Percentiles rank a stretch among this genome's conserved stretches.
Conservation (phyloP, 2,329 filamentous ascomycete species). For the Colletotrichum liaoningense region DNA sequence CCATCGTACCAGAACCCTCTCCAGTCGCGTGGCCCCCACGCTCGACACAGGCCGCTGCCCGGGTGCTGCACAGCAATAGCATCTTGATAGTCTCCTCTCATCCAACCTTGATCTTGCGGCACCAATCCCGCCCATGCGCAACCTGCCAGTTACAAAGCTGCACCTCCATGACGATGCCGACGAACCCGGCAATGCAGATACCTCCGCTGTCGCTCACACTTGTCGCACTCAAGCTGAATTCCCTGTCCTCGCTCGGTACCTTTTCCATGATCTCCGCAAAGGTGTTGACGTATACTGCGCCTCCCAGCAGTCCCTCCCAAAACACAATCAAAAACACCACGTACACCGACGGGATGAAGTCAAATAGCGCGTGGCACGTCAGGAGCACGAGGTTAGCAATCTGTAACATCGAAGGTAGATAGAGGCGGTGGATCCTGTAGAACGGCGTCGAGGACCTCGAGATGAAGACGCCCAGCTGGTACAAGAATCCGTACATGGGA, state of each 20-base stretch:
- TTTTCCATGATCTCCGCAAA: conserved; percentile 94
- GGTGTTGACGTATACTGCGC: conserved; percentile 93
- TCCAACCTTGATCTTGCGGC: conserved; percentile 64
- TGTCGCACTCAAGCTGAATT: conserved; percentile 91
- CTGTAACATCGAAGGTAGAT: conserved; percentile 85
- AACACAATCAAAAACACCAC: conserved; percentile 88
- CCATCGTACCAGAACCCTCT: background rate
- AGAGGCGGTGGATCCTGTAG: conserved; percentile 82
- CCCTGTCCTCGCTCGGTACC: conserved; percentile 80
- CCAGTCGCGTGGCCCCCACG: background rate
- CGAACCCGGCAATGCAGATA: conserved; percentile 87
- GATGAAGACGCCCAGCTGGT: conserved; percentile 95
- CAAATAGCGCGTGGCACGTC: conserved; percentile 79
- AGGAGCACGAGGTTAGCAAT: conserved; percentile 81
- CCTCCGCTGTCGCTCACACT: conserved; percentile 93
- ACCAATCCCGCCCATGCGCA: conserved; percentile 80
- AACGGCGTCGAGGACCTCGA: conserved; percentile 93
- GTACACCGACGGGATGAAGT: conserved; percentile 88
- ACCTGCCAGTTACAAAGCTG: conserved; percentile 88
- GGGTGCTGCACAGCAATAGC: background rate
- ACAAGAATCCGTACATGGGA: conserved; percentile 93
- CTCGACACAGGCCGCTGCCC: background rate
- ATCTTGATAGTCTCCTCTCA: conserved; percentile 34
- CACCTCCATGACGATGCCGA: conserved; percentile 86
- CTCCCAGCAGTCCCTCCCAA: conserved; percentile 94